These are phyloP conservation scores for Fusarium tjaetaba DNA, from an alignment of 2,329 filamentous ascomycete genomes.

Conservation along the genomic window DNA sequence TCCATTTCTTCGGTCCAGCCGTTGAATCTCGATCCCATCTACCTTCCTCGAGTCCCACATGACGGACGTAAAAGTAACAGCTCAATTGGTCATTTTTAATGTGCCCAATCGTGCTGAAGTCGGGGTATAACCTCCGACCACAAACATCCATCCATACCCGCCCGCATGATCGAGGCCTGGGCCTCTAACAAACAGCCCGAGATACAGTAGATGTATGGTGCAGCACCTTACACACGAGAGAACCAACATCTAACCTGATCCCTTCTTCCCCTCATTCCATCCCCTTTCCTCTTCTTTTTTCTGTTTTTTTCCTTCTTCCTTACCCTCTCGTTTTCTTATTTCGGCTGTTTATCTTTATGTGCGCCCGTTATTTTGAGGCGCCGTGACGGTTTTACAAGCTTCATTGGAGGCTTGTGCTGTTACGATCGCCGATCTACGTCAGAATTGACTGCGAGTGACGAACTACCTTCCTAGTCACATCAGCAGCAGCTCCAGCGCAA, in stretches of 20 bases:
- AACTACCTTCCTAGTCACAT: not conserved
- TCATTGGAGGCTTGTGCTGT: slow-evolving; percentile 15
- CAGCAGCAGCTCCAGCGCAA: slow-evolving; percentile 2
- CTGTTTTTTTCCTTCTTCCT: not conserved
- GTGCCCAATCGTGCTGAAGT: slow-evolving; percentile 5
- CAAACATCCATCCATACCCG: not conserved
- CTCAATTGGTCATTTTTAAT: slow-evolving; percentile 7
- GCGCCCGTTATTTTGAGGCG: slow-evolving; percentile 16
- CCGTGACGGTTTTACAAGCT: slow-evolving; percentile 4
- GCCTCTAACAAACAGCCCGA: not conserved
- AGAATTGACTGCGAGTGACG: slow-evolving; percentile 10
- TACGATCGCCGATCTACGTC: slow-evolving; percentile 19
- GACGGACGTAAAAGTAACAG: not conserved
- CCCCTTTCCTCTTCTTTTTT: not conserved
- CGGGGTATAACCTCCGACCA: slow-evolving; percentile 23
- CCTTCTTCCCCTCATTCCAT: slow-evolving; percentile 5
- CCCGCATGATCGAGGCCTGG: slow-evolving; percentile 5
- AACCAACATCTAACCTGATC: not conserved
- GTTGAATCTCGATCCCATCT: slow-evolving; percentile 30
- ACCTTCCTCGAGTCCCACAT: slow-evolving; percentile 12
- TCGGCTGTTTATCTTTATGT: not conserved
- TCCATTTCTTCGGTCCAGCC: slow-evolving; percentile 11
- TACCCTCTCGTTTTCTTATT: not conserved
- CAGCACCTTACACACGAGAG: not conserved
- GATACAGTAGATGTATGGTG: not conserved